phyloP scores from a whole-genome alignment of 306 rosid species.

The Acacia crassicarpa region DNA sequence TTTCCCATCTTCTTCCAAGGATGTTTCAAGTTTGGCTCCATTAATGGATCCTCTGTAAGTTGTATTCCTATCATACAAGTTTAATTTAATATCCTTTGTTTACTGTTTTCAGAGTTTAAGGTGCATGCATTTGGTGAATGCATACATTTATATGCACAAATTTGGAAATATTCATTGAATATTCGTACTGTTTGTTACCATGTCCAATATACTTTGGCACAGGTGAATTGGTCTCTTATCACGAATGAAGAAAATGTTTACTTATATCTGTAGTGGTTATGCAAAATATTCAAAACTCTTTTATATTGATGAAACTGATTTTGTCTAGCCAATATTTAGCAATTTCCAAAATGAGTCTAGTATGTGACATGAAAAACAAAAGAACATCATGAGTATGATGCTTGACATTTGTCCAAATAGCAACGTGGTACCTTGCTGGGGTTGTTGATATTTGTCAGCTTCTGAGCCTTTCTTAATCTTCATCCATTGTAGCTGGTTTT shows the following conservation, averaged over 20 bases:
- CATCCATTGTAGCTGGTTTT: constrained; percentile 6
- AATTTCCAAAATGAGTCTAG: not conserved
- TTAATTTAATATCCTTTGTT: constrained; percentile 22
- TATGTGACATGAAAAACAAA: not conserved
- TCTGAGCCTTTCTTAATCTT: constrained; percentile 2
- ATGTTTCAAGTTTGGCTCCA: constrained; percentile 89
- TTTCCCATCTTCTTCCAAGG: constrained; percentile 89
- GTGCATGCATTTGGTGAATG: not conserved
- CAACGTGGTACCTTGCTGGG: constrained; percentile 7
- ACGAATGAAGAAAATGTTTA: not conserved
- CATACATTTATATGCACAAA: not conserved
- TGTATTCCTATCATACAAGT: constrained; percentile 26
- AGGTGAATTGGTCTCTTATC: not conserved
- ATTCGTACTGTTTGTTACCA: not conserved
- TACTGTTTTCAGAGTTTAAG: not conserved
- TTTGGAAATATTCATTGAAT: not conserved
- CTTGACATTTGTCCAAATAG: not conserved
- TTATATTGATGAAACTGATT: not conserved
- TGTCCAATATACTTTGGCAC: not conserved
- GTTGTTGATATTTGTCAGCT: constrained; percentile 5
- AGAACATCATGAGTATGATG: constrained; percentile 5
- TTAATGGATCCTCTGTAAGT: constrained; percentile 96
- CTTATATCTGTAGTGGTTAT: not conserved
- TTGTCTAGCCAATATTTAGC: constrained; percentile 8
- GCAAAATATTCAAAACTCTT: not conserved